These are phyloP conservation scores for Cadophora sp. DNA, from an alignment of 2,329 filamentous ascomycete species.

Conservation along the genomic window DNA sequence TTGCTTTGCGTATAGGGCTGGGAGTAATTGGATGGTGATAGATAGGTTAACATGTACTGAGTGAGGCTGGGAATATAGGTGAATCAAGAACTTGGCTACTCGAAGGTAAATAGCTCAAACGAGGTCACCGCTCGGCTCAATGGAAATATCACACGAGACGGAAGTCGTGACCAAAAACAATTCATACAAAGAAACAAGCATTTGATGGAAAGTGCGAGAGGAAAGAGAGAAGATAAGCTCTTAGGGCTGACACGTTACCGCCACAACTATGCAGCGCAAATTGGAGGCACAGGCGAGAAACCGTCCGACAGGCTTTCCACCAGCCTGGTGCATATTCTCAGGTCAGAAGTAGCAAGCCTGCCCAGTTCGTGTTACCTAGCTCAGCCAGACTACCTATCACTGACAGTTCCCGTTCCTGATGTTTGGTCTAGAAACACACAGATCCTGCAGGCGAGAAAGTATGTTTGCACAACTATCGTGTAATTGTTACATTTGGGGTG, in stretches of 20 bases:
- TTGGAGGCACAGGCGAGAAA: slow-evolving; percentile 1
- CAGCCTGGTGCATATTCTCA: neutral
- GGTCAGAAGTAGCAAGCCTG: slow-evolving; percentile 1
- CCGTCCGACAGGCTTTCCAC: neutral
- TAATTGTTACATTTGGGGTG: slow-evolving; percentile 4
- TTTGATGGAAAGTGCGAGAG: slow-evolving; percentile 4
- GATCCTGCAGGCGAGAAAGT: neutral
- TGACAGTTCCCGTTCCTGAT: neutral
- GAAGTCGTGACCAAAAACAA: slow-evolving; percentile 3
- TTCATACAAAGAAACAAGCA: slow-evolving; percentile 2
- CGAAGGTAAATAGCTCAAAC: neutral
- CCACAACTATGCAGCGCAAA: neutral
- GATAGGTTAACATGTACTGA: neutral
- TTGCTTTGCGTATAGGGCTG: neutral
- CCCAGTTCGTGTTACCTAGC: neutral
- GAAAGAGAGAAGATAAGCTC: neutral
- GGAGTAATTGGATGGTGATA: neutral
- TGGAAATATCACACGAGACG: neutral
- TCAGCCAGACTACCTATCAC: neutral
- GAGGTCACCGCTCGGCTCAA: neutral
- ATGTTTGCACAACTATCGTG: neutral
- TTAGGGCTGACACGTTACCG: slow-evolving; percentile 13
- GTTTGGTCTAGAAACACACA: neutral
- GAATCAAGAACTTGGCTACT: neutral
- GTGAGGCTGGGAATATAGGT: neutral